These are phyloP conservation scores for Phialocephala subalpina DNA, from an alignment of 2,329 filamentous ascomycete genomes.

Conservation along the genomic window DNA sequence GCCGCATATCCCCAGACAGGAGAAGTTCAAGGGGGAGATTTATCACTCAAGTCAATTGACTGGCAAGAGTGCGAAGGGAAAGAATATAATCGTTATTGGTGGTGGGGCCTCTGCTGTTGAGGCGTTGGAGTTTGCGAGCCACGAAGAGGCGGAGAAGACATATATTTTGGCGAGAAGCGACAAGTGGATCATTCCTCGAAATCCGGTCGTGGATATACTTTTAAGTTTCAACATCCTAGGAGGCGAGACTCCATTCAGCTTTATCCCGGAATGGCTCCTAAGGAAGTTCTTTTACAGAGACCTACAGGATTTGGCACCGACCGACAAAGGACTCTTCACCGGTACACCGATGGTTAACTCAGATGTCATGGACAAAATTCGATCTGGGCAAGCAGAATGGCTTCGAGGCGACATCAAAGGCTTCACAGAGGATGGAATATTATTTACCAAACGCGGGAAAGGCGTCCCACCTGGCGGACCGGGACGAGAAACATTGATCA, in stretches of 20 bases:
- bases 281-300: conserved; percentile 86
- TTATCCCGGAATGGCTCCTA: conserved; percentile 79
- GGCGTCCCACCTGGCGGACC: conserved; percentile 81
- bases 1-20: conserved; percentile 73
- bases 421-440: conserved; percentile 69
- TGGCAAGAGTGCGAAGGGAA: conserved; percentile 75
- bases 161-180: conserved; percentile 80
- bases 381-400: conserved; percentile 77
- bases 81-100: conserved; percentile 79
- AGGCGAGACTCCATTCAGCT: conserved; percentile 77
- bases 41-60: conserved; percentile 81
- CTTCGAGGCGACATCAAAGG: conserved; percentile 79
- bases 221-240: conserved; percentile 83
- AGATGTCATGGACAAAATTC: conserved; percentile 79
- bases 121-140: conserved; percentile 79
- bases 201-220: conserved; percentile 75
- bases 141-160: conserved; percentile 70
- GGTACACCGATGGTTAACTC: conserved; percentile 90
- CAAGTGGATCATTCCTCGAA: conserved; percentile 89
- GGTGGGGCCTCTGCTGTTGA: conserved; percentile 85
- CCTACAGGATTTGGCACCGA: conserved; percentile 75
- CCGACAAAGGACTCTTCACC: conserved; percentile 77
- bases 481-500: conserved; percentile 69
- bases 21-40: conserved; percentile 74
- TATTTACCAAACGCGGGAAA: conserved; percentile 74